phyloP scores from a whole-genome alignment of 2,329 filamentous ascomycete species.

The Thyridium curvatum region DNA sequence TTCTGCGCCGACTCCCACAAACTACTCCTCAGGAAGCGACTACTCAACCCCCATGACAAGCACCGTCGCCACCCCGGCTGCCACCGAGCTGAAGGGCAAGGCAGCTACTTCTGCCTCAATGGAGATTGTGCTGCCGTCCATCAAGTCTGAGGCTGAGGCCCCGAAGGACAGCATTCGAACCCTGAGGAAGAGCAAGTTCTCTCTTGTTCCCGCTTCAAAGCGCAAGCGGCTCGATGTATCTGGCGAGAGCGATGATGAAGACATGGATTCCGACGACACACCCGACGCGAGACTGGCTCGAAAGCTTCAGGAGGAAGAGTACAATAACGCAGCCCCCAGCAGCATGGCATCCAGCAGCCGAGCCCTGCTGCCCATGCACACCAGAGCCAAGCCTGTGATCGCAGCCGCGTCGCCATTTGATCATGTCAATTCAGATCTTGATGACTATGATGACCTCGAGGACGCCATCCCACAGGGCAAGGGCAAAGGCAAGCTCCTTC shows the following conservation, averaged over 20 bases:
- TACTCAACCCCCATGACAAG: constrained; percentile 37
- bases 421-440: background rate
- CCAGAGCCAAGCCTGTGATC: constrained; percentile 1
- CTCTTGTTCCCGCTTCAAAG: constrained; percentile 31
- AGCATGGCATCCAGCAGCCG: background rate
- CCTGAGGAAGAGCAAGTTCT: constrained; percentile 41
- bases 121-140: constrained; percentile 24
- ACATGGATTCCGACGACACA: constrained; percentile 25
- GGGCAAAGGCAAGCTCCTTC: constrained; percentile 2
- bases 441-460: too few species aligned
- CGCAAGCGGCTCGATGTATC: constrained; percentile 33
- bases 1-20: constrained; percentile 25
- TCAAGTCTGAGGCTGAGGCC: constrained; percentile 24
- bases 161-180: constrained; percentile 37
- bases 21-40: constrained; percentile 26
- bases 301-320: constrained; percentile 46
- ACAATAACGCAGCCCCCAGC: constrained; percentile 8
- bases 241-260: constrained; percentile 33
- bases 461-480: constrained; percentile 5
- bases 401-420: constrained; percentile 6
- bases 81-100: constrained; percentile 10
- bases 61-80: constrained; percentile 29
- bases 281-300: constrained; percentile 48
- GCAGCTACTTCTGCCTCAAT: constrained; percentile 17
- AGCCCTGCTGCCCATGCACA: background rate